Conservation (phyloP, 768 basidiomycete genomes). For the Pisolithus tinctorius region DNA sequence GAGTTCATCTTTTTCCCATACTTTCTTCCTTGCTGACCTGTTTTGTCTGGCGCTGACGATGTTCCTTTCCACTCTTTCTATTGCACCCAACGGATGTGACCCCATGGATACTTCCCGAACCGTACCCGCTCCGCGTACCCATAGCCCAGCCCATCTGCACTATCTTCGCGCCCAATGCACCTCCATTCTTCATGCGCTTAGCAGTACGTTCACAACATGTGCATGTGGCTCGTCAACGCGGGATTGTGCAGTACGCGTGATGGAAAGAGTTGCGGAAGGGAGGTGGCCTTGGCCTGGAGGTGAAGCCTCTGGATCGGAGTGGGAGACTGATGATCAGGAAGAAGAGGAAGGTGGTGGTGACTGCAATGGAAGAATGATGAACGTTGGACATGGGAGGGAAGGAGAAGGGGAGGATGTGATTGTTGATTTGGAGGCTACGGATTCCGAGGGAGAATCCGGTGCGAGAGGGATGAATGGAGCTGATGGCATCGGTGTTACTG, state of each 20-base stretch:
- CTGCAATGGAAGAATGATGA: not conserved
- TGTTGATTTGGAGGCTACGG: not conserved
- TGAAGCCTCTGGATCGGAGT: not conserved
- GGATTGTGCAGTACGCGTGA: conserved; percentile 58
- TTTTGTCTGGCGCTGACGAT: too few relatives aligned
- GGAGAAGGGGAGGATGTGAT: not conserved
- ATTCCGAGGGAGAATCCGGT: not conserved
- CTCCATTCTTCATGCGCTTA: conserved; percentile 61
- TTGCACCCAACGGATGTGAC: conserved; percentile 4
- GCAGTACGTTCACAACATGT: conserved; percentile 67
- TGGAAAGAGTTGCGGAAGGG: conserved; percentile 56
- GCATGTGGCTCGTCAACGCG: conserved; percentile 59
- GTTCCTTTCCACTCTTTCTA: not conserved
- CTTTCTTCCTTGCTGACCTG: not conserved
- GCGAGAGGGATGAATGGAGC: not conserved
- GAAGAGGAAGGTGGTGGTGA: too few relatives aligned
- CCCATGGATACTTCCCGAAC: not conserved
- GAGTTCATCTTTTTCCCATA: conserved; percentile 26
- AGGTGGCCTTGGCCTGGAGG: conserved; percentile 25
- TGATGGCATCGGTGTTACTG: too few relatives aligned
- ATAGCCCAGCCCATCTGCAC: conserved; percentile 40
- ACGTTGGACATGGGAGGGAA: not conserved
- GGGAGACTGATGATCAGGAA: not conserved
- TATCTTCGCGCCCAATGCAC: conserved; percentile 61
- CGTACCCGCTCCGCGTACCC: not conserved